phyloP scores from a whole-genome alignment of 768 basidiomycete species.

The Lenzites betulinus region DNA sequence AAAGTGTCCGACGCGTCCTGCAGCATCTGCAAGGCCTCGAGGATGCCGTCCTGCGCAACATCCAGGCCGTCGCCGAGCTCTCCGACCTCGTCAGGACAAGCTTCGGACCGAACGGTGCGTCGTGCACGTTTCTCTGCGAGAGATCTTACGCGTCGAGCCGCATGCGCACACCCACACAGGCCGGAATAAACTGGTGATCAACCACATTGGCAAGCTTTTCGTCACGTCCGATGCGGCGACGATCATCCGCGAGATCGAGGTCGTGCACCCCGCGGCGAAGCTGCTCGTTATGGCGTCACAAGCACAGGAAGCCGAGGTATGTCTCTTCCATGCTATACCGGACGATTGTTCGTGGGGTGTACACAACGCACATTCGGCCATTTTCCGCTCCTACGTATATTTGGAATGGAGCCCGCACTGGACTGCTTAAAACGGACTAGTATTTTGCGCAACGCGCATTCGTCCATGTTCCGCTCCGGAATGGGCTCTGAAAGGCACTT shows the following conservation, averaged over 20 bases:
- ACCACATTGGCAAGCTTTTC: slow-evolving; percentile 93
- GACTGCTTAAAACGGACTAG: too few species aligned
- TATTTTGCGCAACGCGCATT: too few species aligned
- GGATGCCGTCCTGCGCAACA: slow-evolving; percentile 96
- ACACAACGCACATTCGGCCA: too few species aligned
- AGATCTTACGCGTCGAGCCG: neutral
- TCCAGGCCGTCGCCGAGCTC: slow-evolving; percentile 93
- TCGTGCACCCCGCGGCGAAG: slow-evolving; percentile 98
- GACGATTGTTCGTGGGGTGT: neutral
- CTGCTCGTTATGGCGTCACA: slow-evolving; percentile 99
- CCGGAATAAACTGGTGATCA: slow-evolving; percentile 96
- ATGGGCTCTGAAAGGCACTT: too few species aligned
- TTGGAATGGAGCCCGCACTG: too few species aligned
- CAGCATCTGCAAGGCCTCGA: slow-evolving; percentile 88
- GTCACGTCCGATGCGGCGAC: slow-evolving; percentile 99
- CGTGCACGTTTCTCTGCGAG: neutral
- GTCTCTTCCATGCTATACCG: slow-evolving; percentile 25
- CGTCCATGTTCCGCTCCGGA: too few species aligned
- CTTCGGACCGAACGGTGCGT: slow-evolving; percentile 93
- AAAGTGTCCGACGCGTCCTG: slow-evolving; percentile 1
- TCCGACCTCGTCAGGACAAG: slow-evolving; percentile 95
- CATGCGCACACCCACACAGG: slow-evolving; percentile 47
- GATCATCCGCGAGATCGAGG: slow-evolving; percentile 96
- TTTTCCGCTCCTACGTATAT: too few species aligned
- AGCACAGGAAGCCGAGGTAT: slow-evolving; percentile 91